Conservation (phyloP, 192 early-diverging fungal species). For the Diversispora eburnea region DNA sequence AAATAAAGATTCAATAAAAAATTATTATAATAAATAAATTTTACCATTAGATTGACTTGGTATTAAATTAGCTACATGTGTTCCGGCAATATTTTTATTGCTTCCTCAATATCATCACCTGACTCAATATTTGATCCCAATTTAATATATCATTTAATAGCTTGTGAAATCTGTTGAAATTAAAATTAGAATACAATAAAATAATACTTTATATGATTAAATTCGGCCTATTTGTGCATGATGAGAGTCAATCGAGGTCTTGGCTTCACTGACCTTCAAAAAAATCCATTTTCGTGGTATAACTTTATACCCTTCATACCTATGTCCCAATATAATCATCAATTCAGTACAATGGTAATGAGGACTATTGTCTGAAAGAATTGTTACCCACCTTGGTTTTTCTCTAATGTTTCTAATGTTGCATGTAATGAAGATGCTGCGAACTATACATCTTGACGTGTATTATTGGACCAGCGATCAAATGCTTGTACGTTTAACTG, state of each 20-base stretch:
- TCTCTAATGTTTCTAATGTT: neutral
- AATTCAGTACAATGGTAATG: neutral
- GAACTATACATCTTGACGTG: neutral
- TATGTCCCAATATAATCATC: neutral
- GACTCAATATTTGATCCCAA: no score
- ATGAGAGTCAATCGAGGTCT: neutral
- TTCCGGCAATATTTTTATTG: no score
- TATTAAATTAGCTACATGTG: no score
- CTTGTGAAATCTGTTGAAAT: no score
- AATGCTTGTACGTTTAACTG: neutral
- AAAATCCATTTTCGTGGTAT: neutral
- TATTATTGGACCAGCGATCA: neutral
- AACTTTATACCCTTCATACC: neutral
- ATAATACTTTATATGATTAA: no score
- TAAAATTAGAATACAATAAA: no score
- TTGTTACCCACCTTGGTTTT: neutral
- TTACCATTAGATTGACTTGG: no score
- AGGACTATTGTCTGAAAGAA: neutral
- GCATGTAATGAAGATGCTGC: neutral
- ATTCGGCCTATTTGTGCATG: neutral
- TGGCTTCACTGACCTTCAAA: neutral
- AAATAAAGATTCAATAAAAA: no score
- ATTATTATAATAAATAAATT: no score
- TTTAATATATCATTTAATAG: no score
- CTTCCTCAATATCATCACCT: no score